These are phyloP conservation scores for Cystobasidium onofrii DNA, from an alignment of 768 basidiomycete genomes.

Conservation along the genomic window DNA sequence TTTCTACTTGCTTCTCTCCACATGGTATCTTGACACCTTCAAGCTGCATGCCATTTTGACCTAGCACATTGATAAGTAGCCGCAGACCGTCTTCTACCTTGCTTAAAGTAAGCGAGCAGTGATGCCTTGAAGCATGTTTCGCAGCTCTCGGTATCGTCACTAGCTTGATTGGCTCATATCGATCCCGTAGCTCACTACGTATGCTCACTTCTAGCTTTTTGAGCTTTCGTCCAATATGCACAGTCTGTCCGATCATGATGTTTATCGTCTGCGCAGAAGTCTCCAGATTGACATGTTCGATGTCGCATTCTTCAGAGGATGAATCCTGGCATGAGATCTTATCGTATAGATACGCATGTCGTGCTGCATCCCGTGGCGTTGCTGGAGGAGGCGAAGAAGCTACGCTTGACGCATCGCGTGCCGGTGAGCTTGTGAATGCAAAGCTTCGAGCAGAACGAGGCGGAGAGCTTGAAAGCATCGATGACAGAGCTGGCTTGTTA, in stretches of 20 bases:
- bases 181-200: not conserved
- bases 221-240: slow-evolving; percentile 24
- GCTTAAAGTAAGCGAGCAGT: not conserved
- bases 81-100: not conserved
- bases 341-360: not conserved
- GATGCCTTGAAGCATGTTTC: slow-evolving; percentile 20
- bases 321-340: not conserved
- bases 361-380: not conserved
- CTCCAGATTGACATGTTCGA: not conserved
- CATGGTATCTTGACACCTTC: slow-evolving; percentile 6
- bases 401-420: not conserved
- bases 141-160: slow-evolving; percentile 26
- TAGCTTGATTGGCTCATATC: not conserved
- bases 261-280: not conserved
- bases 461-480: not conserved
- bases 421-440: not conserved
- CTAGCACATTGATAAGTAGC: slow-evolving; percentile 4
- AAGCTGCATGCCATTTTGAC: slow-evolving; percentile 31
- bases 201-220: slow-evolving; percentile 5
- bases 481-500: not conserved
- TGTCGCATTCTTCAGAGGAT: not conserved
- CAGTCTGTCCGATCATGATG: not conserved
- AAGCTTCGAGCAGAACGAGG: not conserved
- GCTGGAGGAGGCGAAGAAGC: slow-evolving; percentile 13
- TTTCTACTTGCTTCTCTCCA: not conserved